These are phyloP conservation scores for Colletotrichum nymphaeae DNA, from an alignment of 2,329 filamentous ascomycete genomes.

Conservation along the genomic window DNA sequence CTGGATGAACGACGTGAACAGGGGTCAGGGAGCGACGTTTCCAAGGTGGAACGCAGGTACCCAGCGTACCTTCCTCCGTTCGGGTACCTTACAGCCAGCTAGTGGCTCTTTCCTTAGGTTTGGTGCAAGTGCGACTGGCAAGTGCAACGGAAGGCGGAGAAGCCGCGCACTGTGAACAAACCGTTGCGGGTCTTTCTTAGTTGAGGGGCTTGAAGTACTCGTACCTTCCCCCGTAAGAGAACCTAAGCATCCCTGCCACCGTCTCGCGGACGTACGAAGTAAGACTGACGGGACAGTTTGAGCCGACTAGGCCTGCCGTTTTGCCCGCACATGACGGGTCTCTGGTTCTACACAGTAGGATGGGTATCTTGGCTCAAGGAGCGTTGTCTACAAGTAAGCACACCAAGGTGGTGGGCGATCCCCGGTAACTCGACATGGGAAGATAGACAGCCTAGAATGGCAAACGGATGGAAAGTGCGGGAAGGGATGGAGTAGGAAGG, in stretches of 20 bases:
- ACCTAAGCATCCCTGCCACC: neutral
- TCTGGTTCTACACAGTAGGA: neutral
- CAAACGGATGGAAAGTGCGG: constrained; percentile 14
- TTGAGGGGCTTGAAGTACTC: too few species aligned
- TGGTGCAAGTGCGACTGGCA: neutral
- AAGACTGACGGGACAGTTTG: neutral
- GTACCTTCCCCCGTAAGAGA: neutral
- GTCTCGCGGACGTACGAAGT: neutral
- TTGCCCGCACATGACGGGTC: neutral
- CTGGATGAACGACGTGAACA: constrained; percentile 2
- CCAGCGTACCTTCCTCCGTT: neutral
- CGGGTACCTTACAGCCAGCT: neutral
- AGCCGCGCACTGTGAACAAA: neutral
- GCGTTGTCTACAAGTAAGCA: neutral
- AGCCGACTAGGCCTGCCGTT: neutral
- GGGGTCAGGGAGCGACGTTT: neutral
- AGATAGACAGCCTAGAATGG: neutral
- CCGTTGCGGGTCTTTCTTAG: neutral
- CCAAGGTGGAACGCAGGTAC: neutral
- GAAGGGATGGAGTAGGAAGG: constrained; percentile 24
- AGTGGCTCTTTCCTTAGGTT: neutral
- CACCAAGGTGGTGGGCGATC: neutral
- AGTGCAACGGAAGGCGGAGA: neutral
- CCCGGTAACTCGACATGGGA: neutral
- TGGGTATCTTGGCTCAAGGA: neutral